Evolutionary conservation across 2,329 filamentous ascomycete species (phyloP), one percentile per base, ranked within the genome.

Genomic region (Sporothrix brasiliensis): DNA sequence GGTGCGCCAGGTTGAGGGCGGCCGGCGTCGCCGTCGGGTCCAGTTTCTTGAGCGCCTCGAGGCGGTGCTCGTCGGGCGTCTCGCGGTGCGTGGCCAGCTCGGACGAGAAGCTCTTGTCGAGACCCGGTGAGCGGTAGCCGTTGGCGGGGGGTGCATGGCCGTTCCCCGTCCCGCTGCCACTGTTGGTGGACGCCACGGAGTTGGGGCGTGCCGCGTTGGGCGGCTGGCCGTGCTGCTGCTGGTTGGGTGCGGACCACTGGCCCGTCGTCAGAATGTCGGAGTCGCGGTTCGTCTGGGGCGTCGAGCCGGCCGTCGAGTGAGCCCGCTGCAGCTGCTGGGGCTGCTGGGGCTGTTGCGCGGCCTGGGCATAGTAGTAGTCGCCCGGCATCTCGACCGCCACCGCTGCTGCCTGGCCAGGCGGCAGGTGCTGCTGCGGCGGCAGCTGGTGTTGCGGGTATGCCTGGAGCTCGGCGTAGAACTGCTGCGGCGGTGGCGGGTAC

Each of bases 51-150:
- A 76, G 70, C 7, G 77, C 73, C n/a, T 78, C 74, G 39, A 72
- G 71, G 9, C 74, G 74, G 56, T 78, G 73, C 76, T 85, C 84
- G 73, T 85, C 84, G 0, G 72, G 75, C 1, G 81, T 83, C 78
- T 87, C 84, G 10, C 75, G 76, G 71, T 86, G 84, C 2, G 84
- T 81, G 3, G 83, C 71, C 34, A 87, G 72, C 69, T 84, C 84
- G 0, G 79, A 78, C 0, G 82, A 74, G 69, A 82, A 84, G 1
- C 76, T 76, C 73, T 81, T 82, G 67, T 81, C 80, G 0, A 81
- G 75, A 1, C 76, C 78, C 0, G 83, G 83, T 0, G 81, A 84
- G 1, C 76, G 74, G 34, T 78, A 78, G 0, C 79, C 79, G 19
- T 11, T 41, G 68, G 16, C 24, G 14, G 39, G 39, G 3, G 60